These are phyloP conservation scores for Huiozyma sinensis DNA, from an alignment of 805 yeast species.

Conservation along the genomic window DNA sequence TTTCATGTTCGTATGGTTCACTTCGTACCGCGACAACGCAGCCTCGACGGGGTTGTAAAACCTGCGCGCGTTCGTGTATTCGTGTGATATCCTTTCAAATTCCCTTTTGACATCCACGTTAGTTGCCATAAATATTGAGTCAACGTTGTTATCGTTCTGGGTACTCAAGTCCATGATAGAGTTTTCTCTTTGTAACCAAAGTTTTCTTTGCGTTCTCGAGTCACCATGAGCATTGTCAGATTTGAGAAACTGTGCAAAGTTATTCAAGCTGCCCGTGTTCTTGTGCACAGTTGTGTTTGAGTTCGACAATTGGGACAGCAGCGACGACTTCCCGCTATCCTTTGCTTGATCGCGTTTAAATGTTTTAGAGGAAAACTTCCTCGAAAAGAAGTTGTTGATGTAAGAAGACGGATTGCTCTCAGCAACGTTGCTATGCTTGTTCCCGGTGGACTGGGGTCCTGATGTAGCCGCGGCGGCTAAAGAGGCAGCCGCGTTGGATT, in stretches of 20 bases:
- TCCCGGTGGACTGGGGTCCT: background rate
- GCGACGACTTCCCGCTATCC: conserved; percentile 1
- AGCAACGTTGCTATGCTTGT: background rate
- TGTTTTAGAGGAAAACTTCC: background rate
- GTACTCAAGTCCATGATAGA: conserved; percentile 47
- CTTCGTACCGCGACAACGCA: conserved; percentile 42
- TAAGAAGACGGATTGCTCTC: conserved; percentile 1
- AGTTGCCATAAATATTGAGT: conserved; percentile 32
- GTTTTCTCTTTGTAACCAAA: conserved; percentile 76
- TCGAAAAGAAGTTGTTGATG: background rate
- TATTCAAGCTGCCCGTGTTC: conserved; percentile 28
- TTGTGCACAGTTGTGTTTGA: background rate
- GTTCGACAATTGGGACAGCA: conserved; percentile 2
- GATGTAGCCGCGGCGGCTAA: conserved; percentile 2
- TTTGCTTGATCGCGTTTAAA: background rate
- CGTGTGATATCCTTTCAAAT: conserved; percentile 67
- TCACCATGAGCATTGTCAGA: conserved; percentile 34
- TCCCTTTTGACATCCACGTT: conserved; percentile 57
- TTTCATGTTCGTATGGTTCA: background rate
- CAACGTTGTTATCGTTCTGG: conserved; percentile 19
- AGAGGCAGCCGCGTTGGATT: conserved; percentile 8
- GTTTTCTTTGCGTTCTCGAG: conserved; percentile 70
- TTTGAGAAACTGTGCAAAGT: conserved; percentile 34
- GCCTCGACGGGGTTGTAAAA: conserved; percentile 61
- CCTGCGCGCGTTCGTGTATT: conserved; percentile 57